Evolutionary conservation across 2,329 filamentous ascomycete species (phyloP).

Genomic region (Microdochium bolleyi): DNA sequence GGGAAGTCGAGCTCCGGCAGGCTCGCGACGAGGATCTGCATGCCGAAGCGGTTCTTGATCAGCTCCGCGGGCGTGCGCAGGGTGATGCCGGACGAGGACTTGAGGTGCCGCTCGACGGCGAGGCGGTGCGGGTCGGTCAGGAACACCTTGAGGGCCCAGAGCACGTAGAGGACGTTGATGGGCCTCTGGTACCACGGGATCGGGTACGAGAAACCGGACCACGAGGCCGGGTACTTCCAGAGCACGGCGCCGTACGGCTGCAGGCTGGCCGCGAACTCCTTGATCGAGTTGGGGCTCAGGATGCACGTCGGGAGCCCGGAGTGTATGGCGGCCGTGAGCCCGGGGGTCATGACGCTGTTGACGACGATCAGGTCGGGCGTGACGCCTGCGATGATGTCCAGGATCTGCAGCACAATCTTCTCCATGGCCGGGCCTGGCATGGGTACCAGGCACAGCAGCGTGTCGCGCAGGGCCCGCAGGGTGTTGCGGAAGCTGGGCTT

Average conservation of each 20-base stretch:
- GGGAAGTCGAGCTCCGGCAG: constrained; percentile 29
- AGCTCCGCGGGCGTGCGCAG: constrained; percentile 12
- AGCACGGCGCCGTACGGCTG: constrained; percentile 26
- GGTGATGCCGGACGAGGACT: constrained; percentile 6
- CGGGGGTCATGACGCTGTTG: not conserved
- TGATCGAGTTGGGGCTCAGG: constrained; percentile 34
- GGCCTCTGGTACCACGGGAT: constrained; percentile 33
- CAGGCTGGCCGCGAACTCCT: constrained; percentile 27
- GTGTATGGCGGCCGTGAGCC: not conserved
- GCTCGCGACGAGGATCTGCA: constrained; percentile 16
- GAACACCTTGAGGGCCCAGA: constrained; percentile 15
- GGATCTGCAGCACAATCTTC: not conserved
- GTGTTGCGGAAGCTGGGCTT: not conserved
- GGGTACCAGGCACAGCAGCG: not conserved
- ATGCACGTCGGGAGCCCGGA: constrained; percentile 6
- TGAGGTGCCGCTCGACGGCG: constrained; percentile 14
- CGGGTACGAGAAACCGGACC: constrained; percentile 36
- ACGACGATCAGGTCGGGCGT: not conserved
- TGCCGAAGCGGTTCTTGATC: constrained; percentile 6
- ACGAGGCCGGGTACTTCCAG: constrained; percentile 30
- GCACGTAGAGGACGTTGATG: constrained; percentile 29
- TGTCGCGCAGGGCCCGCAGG: not conserved
- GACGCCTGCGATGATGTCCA: not conserved
- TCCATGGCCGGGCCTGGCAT: not conserved
- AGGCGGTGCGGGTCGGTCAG: constrained; percentile 9